Conservation (phyloP, 345 rosid genomes). For the Ricinus communis region DNA sequence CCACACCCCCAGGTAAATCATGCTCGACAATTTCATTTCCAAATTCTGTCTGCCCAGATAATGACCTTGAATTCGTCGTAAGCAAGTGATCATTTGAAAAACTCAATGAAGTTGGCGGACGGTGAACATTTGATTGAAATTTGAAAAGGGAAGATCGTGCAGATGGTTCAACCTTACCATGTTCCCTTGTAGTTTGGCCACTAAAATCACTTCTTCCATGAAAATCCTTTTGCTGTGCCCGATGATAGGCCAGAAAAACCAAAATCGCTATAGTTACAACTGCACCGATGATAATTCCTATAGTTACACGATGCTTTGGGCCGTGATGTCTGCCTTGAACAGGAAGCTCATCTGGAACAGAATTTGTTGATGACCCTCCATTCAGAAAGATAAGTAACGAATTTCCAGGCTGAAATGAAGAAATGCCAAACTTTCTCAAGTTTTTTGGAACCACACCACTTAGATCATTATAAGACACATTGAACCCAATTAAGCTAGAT, state of each 20-base stretch:
- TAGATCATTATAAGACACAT: conserved; percentile 75
- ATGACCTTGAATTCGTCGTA: conserved; percentile 74
- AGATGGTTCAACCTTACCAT: conserved; percentile 57
- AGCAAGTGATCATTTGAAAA: conserved; percentile 92
- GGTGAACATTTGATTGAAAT: conserved; percentile 56
- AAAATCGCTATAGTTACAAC: conserved; percentile 72
- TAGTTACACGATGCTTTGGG: conserved; percentile 47
- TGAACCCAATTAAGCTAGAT: conserved; percentile 51
- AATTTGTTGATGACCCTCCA: conserved; percentile 22
- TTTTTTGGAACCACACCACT: conserved; percentile 64
- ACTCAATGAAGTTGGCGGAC: conserved; percentile 62
- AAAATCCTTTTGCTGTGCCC: conserved; percentile 57
- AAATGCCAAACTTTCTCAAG: conserved; percentile 46
- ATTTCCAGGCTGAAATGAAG: conserved; percentile 82
- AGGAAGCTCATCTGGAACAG: conserved; percentile 15
- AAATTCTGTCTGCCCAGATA: conserved; percentile 60
- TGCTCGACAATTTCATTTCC: conserved; percentile 64
- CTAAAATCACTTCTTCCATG: conserved; percentile 53
- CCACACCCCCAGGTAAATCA: conserved; percentile 29
- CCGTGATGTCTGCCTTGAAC: conserved; percentile 25
- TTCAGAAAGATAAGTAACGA: conserved; percentile 40
- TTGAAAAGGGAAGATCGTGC: conserved; percentile 65
- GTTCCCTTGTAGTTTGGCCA: conserved; percentile 45
- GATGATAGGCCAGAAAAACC: conserved; percentile 68
- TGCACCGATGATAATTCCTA: conserved; percentile 71